Percentiles rank a stretch among this genome's conserved stretches.
These are phyloP conservation scores for Alternaria burnsii DNA, from an alignment of 2,329 filamentous ascomycete species.

Conservation along the genomic window DNA sequence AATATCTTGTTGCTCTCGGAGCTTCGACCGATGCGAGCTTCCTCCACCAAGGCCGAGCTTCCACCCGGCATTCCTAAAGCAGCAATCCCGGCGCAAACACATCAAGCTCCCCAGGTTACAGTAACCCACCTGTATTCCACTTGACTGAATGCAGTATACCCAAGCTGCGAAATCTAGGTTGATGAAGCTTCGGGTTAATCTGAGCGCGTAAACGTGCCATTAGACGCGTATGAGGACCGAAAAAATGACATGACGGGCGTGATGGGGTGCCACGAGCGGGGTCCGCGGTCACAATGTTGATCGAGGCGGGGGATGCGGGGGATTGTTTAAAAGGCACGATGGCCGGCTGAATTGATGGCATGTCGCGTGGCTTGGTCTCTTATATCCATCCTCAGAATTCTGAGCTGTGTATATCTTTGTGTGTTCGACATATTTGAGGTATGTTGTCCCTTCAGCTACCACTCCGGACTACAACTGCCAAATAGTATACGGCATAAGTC, in stretches of 20 bases:
- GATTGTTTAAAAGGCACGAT: constrained; percentile 30
- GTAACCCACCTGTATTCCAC: constrained; percentile 9
- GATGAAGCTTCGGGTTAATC: constrained; percentile 12
- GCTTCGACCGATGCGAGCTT: constrained; percentile 27
- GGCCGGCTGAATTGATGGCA: constrained; percentile 16
- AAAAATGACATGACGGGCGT: not conserved
- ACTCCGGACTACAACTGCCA: not conserved
- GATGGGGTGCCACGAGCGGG: constrained; percentile 13
- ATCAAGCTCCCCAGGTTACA: not conserved
- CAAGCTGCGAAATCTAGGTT: not conserved
- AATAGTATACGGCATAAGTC: not conserved
- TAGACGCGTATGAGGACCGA: constrained; percentile 3
- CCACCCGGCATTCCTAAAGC: constrained; percentile 25
- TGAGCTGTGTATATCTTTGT: not conserved
- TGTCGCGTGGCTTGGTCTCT: not conserved
- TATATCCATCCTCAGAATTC: not conserved
- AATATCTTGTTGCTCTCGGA: constrained; percentile 9
- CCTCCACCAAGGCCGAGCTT: constrained; percentile 1
- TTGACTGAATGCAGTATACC: constrained; percentile 32
- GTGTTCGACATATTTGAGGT: not conserved
- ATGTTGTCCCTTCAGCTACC: not conserved
- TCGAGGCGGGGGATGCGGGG: constrained; percentile 36
- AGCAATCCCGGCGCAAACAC: constrained; percentile 34
- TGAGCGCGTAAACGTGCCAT: not conserved
- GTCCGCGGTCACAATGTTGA: constrained; percentile 19